Evolutionary conservation across 2,329 filamentous ascomycete species (phyloP).

Genomic region (Periconia sp.): DNA sequence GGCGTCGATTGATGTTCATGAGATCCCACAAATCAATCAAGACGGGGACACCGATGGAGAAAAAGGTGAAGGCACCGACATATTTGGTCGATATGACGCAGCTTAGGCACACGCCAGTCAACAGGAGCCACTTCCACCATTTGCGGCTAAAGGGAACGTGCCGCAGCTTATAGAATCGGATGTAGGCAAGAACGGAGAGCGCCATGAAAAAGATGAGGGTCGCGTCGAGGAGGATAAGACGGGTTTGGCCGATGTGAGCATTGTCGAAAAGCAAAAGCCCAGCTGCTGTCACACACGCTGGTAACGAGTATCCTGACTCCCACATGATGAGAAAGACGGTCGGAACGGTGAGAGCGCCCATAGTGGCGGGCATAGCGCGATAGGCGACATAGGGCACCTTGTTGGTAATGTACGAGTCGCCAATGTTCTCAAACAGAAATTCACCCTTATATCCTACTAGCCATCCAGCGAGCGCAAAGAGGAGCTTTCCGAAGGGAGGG

Average conservation of each 20-base stretch:
- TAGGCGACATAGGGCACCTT: conserved; percentile 97
- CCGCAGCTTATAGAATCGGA: conserved; percentile 96
- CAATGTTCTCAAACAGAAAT: conserved; percentile 99
- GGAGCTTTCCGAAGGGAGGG: conserved; percentile 95
- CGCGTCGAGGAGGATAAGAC: conserved; percentile 92
- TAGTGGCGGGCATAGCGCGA: conserved; percentile 87
- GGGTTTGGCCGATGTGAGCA: conserved; percentile 94
- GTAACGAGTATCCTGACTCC: conserved; percentile 97
- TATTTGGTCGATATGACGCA: conserved; percentile 99
- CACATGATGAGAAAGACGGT: conserved; percentile 98
- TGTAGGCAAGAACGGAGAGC: conserved; percentile 89
- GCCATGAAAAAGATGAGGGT: conserved; percentile 96
- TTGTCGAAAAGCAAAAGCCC: conserved; percentile 94
- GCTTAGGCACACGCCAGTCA: conserved; percentile 92
- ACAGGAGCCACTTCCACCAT: conserved; percentile 99
- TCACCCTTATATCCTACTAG: conserved; percentile 95
- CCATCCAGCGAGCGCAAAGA: conserved; percentile 97
- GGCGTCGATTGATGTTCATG: conserved; percentile 83
- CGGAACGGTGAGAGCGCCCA: conserved; percentile 92
- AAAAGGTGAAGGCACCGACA: conserved; percentile 93
- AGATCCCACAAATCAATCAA: conserved; percentile 95
- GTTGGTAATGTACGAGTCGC: conserved; percentile 96
- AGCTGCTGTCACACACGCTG: conserved; percentile 86
- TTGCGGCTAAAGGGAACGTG: conserved; percentile 89
- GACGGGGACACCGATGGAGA: conserved; percentile 94